These are phyloP conservation scores for Gossypium anomalum DNA, from an alignment of 345 rosid genomes.

Conservation along the genomic window DNA sequence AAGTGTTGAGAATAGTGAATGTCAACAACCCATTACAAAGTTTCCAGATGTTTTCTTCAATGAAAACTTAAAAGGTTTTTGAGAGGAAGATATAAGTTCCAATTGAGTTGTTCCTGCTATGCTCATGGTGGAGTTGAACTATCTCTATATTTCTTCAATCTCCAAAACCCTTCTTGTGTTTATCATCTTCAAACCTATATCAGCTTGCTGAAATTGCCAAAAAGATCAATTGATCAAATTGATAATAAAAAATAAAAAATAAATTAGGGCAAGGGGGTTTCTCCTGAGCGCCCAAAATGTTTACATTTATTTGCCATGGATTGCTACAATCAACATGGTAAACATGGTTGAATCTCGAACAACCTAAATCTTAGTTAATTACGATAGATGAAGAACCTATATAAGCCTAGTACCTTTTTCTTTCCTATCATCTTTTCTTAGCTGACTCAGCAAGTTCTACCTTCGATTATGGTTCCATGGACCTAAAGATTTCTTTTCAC, in stretches of 20 bases:
- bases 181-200: slow-evolving; percentile 76
- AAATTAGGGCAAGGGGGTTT: slow-evolving; percentile 35
- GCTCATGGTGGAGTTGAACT: slow-evolving; percentile 82
- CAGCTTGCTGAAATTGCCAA: slow-evolving; percentile 38
- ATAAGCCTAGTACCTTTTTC: too few relatives aligned
- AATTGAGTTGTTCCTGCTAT: slow-evolving; percentile 78
- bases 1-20: too few relatives aligned
- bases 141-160: slow-evolving; percentile 57
- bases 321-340: slow-evolving; percentile 37
- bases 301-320: slow-evolving; percentile 26
- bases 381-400: background rate
- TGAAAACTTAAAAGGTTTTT: slow-evolving; percentile 55
- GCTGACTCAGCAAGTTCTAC: too few relatives aligned
- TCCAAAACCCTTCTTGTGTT: slow-evolving; percentile 68
- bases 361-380: background rate
- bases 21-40: slow-evolving; percentile 32
- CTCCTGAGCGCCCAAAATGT: slow-evolving; percentile 28
- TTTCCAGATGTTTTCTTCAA: slow-evolving; percentile 73
- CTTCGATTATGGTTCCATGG: too few relatives aligned
- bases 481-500: too few relatives aligned
- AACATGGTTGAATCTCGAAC: slow-evolving; percentile 19
- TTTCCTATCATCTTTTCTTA: background rate
- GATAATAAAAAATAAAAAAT: background rate
- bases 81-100: slow-evolving; percentile 59
- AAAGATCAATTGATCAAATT: background rate